Evolutionary conservation across 1,284 basidiomycete species (phyloP).

Genomic region (Papiliotrema flavescens): DNA sequence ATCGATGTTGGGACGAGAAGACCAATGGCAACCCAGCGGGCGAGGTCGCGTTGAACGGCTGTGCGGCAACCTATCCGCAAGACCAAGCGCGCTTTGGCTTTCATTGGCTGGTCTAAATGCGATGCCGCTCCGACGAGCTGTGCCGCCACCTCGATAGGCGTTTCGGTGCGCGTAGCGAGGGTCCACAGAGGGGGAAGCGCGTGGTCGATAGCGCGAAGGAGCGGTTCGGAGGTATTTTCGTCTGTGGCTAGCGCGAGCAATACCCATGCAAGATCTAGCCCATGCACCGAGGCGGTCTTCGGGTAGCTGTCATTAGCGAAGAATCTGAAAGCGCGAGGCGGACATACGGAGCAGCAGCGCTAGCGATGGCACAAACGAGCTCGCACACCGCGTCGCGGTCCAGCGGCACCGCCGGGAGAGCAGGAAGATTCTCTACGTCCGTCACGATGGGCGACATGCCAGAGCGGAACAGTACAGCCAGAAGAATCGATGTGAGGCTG

Average conservation of each 20-base stretch:
- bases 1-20: conserved; percentile 12
- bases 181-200: background rate
- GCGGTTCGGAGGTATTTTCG: background rate
- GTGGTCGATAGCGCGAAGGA: background rate
- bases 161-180: background rate
- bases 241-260: background rate
- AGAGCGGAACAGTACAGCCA: too few species aligned
- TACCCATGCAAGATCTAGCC: background rate
- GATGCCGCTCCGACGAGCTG: background rate
- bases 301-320: background rate
- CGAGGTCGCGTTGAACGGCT: conserved; percentile 3
- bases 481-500: too few species aligned
- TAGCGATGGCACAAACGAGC: conserved; percentile 5
- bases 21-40: conserved; percentile 20
- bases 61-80: conserved; percentile 15
- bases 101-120: background rate
- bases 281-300: background rate
- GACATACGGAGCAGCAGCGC: background rate
- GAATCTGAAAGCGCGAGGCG: too few species aligned
- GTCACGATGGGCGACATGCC: too few species aligned
- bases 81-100: conserved; percentile 12
- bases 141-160: background rate
- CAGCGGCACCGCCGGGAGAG: background rate
- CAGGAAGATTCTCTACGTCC: background rate
- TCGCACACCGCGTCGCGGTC: conserved; percentile 1